phyloP scores from a whole-genome alignment of 2,329 filamentous ascomycete genomes.

The Monosporascus ibericus region DNA sequence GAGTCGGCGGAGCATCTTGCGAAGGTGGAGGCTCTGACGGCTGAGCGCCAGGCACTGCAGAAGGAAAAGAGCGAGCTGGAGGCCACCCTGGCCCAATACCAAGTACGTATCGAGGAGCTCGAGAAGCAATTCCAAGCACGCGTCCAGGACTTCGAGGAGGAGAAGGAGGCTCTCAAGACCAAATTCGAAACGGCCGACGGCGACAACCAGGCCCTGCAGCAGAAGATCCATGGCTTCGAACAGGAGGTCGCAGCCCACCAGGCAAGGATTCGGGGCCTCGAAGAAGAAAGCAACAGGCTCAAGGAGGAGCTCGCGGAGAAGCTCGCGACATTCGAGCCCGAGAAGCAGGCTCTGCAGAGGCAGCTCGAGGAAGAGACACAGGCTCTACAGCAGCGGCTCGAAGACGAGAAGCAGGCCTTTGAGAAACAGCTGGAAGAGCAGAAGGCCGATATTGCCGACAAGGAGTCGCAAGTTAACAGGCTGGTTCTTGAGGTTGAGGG shows the following conservation, averaged over 20 bases:
- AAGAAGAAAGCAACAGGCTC: slow-evolving; percentile 12
- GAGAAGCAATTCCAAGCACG: slow-evolving; percentile 9
- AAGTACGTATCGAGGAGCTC: neutral
- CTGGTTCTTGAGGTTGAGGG: slow-evolving; percentile 20
- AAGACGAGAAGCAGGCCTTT: slow-evolving; percentile 13
- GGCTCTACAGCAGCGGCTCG: slow-evolving; percentile 11
- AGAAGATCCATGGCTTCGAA: slow-evolving; percentile 23
- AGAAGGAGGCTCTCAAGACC: slow-evolving; percentile 21
- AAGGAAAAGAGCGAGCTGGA: slow-evolving; percentile 7
- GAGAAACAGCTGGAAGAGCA: slow-evolving; percentile 15
- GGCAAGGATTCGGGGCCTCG: slow-evolving; percentile 18
- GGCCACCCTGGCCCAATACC: slow-evolving; percentile 2
- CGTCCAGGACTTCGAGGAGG: slow-evolving; percentile 18
- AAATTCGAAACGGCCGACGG: slow-evolving; percentile 18
- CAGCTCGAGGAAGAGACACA: slow-evolving; percentile 4
- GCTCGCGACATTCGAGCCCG: slow-evolving; percentile 10
- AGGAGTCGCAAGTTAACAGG: slow-evolving; percentile 18
- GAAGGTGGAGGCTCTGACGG: neutral
- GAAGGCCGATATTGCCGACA: slow-evolving; percentile 17
- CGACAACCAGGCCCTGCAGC: slow-evolving; percentile 20
- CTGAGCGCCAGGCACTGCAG: slow-evolving; percentile 6
- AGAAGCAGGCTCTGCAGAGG: slow-evolving; percentile 3
- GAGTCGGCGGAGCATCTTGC: neutral
- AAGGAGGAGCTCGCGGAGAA: slow-evolving; percentile 10
- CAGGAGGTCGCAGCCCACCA: slow-evolving; percentile 20